Evolutionary conservation across 805 yeast species (phyloP), one percentile per base, ranked within the genome.

Genomic region (Tetrapisispora phaffii): DNA sequence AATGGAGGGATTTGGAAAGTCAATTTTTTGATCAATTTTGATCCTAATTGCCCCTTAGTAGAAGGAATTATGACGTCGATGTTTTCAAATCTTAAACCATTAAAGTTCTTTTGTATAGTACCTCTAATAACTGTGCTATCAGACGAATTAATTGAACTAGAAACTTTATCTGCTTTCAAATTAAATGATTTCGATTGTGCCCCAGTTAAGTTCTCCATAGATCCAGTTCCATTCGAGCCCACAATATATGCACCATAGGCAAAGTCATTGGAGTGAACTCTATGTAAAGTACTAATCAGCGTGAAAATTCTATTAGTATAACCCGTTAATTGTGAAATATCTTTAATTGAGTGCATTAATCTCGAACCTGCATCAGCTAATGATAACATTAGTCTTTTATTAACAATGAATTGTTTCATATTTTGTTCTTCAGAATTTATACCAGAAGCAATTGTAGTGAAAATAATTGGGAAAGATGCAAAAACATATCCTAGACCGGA

Each of bases 351-450:
- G 63, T 86, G 87, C 96, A 89, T 88, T 66, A 89, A 74, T 53
- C 96, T 73, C 13, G 94, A 83, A 4, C 97, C 97, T 0, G 97
- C 96, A 67, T 89, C 97, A 4, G 96, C 95, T 60, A 89, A 73
- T 3, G 93, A 82, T 52, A 89, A 73, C 85, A 89, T 82, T 51
- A 89, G 72, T 57, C 97, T 75, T 67, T 89, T 89, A 70, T 89
- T 89, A 44, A 86, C 88, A 55, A 89, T 82, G 55, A 88, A 89
- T 53, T 85, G 87, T 55, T 86, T 81, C 86, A 89, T 86, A 56
- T 80, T 81, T 46, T 71, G 73, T 47, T 77, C 74, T 55, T 66
- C 74, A 16, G 63, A 55, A 34, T 59, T 52, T n/a, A 49, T 49
- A 15, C 57, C 63, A 42, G 62, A 47, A 7, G 57, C 60, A 48